Evolutionary conservation across 2,329 filamentous ascomycete genomes (phyloP).

Genomic region (Aureobasidium sp.): DNA sequence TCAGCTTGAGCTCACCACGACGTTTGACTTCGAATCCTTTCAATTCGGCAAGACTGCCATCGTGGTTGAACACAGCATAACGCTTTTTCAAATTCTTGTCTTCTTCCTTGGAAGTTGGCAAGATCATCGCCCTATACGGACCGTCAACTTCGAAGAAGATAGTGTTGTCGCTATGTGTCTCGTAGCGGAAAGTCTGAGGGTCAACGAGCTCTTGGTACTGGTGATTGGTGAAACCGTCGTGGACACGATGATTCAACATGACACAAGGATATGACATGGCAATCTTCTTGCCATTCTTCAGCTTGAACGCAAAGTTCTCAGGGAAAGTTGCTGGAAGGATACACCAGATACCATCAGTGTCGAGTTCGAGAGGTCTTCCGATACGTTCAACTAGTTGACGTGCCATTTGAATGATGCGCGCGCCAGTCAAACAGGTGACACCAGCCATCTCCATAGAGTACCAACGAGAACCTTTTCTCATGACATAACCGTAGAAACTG

Average conservation of each 20-base stretch:
- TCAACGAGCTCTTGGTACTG: conserved; percentile 91
- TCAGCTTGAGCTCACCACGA: conserved; percentile 94
- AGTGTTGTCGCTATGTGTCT: conserved; percentile 96
- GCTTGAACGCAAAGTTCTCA: conserved; percentile 88
- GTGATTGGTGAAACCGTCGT: conserved; percentile 90
- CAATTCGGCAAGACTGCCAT: conserved; percentile 87
- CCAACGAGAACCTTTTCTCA: conserved; percentile 98
- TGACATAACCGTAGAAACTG: conserved; percentile 98
- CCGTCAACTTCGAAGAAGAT: conserved; percentile 99
- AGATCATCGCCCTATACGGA: conserved; percentile 93
- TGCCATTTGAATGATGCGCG: conserved; percentile 94
- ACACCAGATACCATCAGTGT: conserved; percentile 99
- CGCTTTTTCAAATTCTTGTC: conserved; percentile 99
- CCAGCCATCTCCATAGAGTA: conserved; percentile 99
- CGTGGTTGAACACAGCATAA: conserved; percentile 98
- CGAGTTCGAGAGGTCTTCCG: conserved; percentile 83
- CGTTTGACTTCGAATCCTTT: conserved; percentile 98
- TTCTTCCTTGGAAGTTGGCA: conserved; percentile 96
- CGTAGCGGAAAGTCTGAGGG: conserved; percentile 73
- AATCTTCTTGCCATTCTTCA: conserved; percentile 94
- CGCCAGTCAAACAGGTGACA: conserved; percentile 93
- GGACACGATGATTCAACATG: conserved; percentile 97
- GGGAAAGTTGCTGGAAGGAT: conserved; percentile 95
- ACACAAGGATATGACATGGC: conserved; percentile 97
- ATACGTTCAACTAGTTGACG: conserved; percentile 88